A percentile compares a stretch with the other conserved stretches of the same genome.
phyloP scores from a whole-genome alignment of 1,284 basidiomycete genomes.

The Exsudoporus floridanus region DNA sequence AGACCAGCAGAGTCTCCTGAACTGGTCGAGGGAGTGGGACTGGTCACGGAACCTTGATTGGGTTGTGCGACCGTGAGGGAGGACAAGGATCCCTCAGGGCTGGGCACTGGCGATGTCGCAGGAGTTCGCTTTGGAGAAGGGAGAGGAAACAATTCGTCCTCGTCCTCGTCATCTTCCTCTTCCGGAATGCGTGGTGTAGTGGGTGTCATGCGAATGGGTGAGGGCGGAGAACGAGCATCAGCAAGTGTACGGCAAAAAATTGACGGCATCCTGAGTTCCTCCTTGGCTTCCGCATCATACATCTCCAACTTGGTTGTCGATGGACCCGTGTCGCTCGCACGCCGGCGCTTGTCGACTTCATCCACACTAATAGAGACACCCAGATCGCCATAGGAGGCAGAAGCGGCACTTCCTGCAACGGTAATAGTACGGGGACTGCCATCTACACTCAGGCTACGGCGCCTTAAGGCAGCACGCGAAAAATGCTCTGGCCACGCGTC shows the following conservation, averaged over 20 bases:
- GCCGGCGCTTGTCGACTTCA: constrained; percentile 57
- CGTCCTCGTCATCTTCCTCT: constrained; percentile 49
- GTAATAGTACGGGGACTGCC: constrained; percentile 26
- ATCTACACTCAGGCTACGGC: constrained; percentile 51
- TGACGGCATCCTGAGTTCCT: background rate
- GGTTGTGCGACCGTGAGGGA: constrained; percentile 18
- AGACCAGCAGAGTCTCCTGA: constrained; percentile 15
- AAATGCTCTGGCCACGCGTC: constrained; percentile 59
- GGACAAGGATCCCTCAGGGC: constrained; percentile 27
- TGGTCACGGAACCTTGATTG: constrained; percentile 1
- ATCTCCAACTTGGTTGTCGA: background rate
- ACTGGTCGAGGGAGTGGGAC: constrained; percentile 21
- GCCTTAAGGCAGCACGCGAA: constrained; percentile 55
- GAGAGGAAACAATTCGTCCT: constrained; percentile 53
- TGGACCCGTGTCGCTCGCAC: constrained; percentile 34
- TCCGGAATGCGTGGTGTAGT: constrained; percentile 36
- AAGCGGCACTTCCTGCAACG: constrained; percentile 29
- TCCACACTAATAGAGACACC: constrained; percentile 51
- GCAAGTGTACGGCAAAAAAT: background rate
- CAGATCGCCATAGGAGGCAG: constrained; percentile 22
- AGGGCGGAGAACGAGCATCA: constrained; percentile 6
- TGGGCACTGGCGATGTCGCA: constrained; percentile 33
- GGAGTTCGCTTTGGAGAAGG: constrained; percentile 52
- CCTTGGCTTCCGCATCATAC: constrained; percentile 3
- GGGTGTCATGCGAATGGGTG: constrained; percentile 12